Evolutionary conservation across 1,284 basidiomycete genomes (phyloP), one percentile per base, ranked within the genome.

Genomic region (Anthracocystis setariae): DNA sequence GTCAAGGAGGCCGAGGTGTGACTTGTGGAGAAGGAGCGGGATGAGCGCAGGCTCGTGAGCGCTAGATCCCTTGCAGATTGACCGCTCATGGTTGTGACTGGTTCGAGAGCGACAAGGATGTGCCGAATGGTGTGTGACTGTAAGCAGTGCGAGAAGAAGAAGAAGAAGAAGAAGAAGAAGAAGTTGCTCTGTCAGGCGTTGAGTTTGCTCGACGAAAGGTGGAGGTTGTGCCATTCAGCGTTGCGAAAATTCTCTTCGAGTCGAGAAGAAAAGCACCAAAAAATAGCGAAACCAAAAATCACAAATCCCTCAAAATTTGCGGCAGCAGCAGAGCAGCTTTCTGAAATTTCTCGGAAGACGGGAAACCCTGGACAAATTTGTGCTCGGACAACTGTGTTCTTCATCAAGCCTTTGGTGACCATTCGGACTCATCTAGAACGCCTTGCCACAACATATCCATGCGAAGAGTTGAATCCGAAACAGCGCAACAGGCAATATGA

Each of bases 351-450:
- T 61, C 64, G 64, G 64, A 43, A 57, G 3, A 45, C 64, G 64
- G 64, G 38, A 67, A 67, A 67, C 53, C 58, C 58, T 67, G 21
- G 17, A n/a, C 29, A 37, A 47, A 60, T 51, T 54, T 66, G 12
- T 4, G 10, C 17, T 42, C 24, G 21, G 37, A 12, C 46, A 32
- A 23, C 27, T 54, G 59, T 66, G 47, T 60, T 58, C 56, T 33
- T 18, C 1, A 18, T 20, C 32, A 27, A 18, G 17, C 18, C 48
- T 40, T 18, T n/a, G n/a, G n/a, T n/a, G n/a, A n/a, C 18, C 24
- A 21, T 9, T n/a, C 47, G 4, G n/a, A 21, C 15, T 8, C 48
- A 40, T 23, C 21, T 9, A 12, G 15, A 8, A n/a, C 9, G 15
- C 25, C 27, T 10, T 1, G 10, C 17, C 10, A 18, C 25, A 15